Conservation (phyloP, 768 basidiomycete genomes). For the Boletus vermiculosoides region DNA sequence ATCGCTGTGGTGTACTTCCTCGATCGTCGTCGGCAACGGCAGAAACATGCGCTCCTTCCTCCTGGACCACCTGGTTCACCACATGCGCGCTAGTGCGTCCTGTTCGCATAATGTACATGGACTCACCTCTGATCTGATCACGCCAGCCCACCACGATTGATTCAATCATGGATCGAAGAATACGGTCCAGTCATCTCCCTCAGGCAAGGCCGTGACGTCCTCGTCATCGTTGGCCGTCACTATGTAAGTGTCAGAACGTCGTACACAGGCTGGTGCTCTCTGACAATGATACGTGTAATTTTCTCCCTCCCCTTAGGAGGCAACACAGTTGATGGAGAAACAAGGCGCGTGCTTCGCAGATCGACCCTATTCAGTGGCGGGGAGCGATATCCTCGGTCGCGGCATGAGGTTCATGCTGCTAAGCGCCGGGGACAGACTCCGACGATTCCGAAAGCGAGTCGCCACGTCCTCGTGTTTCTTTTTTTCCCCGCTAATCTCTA, state of each 20-base stretch:
- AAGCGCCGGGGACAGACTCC: conserved; percentile 53
- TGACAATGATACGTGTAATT: not conserved
- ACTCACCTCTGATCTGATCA: not conserved
- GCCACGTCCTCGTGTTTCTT: not conserved
- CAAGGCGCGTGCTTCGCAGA: conserved; percentile 53
- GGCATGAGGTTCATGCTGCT: conserved; percentile 58
- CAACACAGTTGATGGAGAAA: conserved; percentile 60
- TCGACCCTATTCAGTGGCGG: conserved; percentile 51
- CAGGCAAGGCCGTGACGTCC: conserved; percentile 23
- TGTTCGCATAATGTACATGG: not conserved
- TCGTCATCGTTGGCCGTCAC: conserved; percentile 28
- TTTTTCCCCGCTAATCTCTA: not conserved
- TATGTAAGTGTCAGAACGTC: not conserved
- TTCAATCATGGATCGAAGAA: conserved; percentile 26
- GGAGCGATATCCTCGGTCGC: conserved; percentile 54
- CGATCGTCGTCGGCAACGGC: not conserved
- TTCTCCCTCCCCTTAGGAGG: conserved; percentile 23
- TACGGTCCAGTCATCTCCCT: conserved; percentile 30
- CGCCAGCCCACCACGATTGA: conserved; percentile 16
- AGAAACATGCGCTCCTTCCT: conserved; percentile 16
- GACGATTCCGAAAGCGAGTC: conserved; percentile 53
- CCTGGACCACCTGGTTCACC: conserved; percentile 22
- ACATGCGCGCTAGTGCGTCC: conserved; percentile 20
- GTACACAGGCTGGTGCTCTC: not conserved
- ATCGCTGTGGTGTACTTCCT: conserved; percentile 6